Evolutionary conservation across 306 rosid species (phyloP).

Genomic region (Astragalus glycyphyllos): DNA sequence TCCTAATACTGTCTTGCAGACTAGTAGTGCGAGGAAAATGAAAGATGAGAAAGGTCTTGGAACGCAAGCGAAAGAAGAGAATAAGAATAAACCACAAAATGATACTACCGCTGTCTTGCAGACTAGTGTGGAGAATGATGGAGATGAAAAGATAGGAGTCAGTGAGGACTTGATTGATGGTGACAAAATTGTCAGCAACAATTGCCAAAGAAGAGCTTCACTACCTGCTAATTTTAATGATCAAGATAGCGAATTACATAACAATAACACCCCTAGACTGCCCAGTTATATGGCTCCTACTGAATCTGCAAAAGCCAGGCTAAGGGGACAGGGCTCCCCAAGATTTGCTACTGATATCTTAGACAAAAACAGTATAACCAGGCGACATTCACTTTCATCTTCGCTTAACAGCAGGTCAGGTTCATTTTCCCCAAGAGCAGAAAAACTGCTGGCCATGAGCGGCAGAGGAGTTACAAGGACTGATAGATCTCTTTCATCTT

Average conservation of each 20-base stretch:
- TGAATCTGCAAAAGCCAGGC: slow-evolving; percentile 71
- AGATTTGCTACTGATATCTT: slow-evolving; percentile 47
- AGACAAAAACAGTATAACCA: slow-evolving; percentile 46
- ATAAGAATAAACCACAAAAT: slow-evolving; percentile 19
- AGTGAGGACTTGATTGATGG: slow-evolving; percentile 43
- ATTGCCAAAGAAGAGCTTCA: slow-evolving; percentile 56
- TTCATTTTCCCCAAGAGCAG: slow-evolving; percentile 53
- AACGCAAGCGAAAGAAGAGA: slow-evolving; percentile 33
- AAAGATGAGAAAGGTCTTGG: slow-evolving; percentile 35
- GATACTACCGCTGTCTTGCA: slow-evolving; percentile 32
- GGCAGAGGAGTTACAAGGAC: slow-evolving; percentile 50
- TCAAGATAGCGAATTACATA: slow-evolving; percentile 51
- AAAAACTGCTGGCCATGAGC: slow-evolving; percentile 39
- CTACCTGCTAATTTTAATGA: slow-evolving; percentile 53
- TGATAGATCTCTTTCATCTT: slow-evolving; percentile 53
- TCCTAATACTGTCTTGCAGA: slow-evolving; percentile 31
- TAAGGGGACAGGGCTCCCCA: slow-evolving; percentile 56
- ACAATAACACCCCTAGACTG: slow-evolving; percentile 47
- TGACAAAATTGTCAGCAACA: slow-evolving; percentile 47
- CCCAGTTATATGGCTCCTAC: slow-evolving; percentile 76
- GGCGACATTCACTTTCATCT: slow-evolving; percentile 65
- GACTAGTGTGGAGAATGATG: slow-evolving; percentile 36
- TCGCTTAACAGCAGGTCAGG: slow-evolving; percentile 49
- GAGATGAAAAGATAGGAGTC: slow-evolving; percentile 39
- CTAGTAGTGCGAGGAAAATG: slow-evolving; percentile 5